Evolutionary conservation across 2,329 filamentous ascomycete species (phyloP), one percentile per base, ranked within the genome.

Genomic region (Aspergillus brunneoviolaceus): DNA sequence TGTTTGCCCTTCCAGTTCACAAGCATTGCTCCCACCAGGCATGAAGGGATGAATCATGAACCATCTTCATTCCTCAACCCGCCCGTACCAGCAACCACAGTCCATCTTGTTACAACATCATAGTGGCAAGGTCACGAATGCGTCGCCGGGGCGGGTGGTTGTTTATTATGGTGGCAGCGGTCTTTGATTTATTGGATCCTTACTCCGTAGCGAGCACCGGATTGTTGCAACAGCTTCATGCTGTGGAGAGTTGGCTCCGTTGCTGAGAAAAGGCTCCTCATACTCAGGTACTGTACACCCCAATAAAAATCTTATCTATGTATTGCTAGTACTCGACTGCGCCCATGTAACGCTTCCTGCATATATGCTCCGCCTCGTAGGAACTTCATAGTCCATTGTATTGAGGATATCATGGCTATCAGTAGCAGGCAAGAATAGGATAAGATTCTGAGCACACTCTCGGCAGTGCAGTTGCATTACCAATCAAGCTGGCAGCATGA

Each of bases 81-180:
- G 42, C 47, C 42, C 35, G 53, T 55, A 45, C 33, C 42, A 55
- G 42, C 42, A 31, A 49, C 53, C 29, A 47, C 53, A 25, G 21
- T 27, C 45, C 16, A 45, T 45, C 14, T 45, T 16, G 1, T n/a
- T 45, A 45, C 25, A 47, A 48, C n/a, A 47, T 49, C 19, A 21
- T 48, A 21, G 53, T 49, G 53, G 53, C 53, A 55, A 33, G 53
- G 39, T 31, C 39, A 55, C 47, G 48, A 55, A 55, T 55, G 53
- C 53, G 53, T 55, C 53, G 53, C 53, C 48, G n/a, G 25, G 49
- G 23, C 27, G 16, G 45, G 42, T 23, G 42, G n/a, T 14, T 55
- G 53, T 55, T 55, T 55, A 35, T 55, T 52, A 9, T 29, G 27
- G 25, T 52, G 31, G 23, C 23, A 23, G 23, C 23, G 23, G 50